Conservation (phyloP, 2,329 filamentous ascomycete genomes). For the Epicoccum nigrum region DNA sequence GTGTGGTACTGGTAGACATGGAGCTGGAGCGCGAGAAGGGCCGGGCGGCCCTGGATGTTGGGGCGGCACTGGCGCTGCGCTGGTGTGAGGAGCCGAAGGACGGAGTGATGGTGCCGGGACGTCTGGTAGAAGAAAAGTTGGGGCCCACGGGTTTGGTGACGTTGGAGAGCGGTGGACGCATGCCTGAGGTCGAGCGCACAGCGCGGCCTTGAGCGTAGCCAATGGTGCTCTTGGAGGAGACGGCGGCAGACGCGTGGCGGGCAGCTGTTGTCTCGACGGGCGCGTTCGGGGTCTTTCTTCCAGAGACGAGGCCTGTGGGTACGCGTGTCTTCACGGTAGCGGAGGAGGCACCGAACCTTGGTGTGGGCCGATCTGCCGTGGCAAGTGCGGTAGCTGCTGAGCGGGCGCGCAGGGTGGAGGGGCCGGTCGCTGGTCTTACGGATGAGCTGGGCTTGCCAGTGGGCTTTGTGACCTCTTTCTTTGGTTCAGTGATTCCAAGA, state of each 20-base stretch:
- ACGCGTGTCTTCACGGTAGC: slow-evolving; percentile 49
- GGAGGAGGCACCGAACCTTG: slow-evolving; percentile 49
- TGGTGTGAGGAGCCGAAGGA: slow-evolving; percentile 26
- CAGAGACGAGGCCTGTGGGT: slow-evolving; percentile 41
- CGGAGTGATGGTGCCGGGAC: slow-evolving; percentile 19
- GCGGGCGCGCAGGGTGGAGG: slow-evolving; percentile 61
- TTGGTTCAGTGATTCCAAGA: slow-evolving; percentile 35
- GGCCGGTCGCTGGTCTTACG: slow-evolving; percentile 40
- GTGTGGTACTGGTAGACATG: slow-evolving; percentile 38
- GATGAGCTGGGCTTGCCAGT: slow-evolving; percentile 1
- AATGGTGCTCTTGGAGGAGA: slow-evolving; percentile 78
- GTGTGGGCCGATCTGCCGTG: slow-evolving; percentile 32
- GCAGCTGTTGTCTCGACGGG: slow-evolving; percentile 56
- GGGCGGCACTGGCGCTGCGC: slow-evolving; percentile 22
- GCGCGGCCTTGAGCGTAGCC: slow-evolving; percentile 81
- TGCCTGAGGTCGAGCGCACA: slow-evolving; percentile 52
- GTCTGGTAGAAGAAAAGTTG: slow-evolving; percentile 31
- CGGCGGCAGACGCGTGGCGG: slow-evolving; percentile 66
- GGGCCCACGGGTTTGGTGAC: slow-evolving; percentile 35
- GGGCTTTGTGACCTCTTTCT: slow-evolving; percentile 37
- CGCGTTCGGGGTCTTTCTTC: slow-evolving; percentile 49
- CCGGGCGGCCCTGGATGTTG: slow-evolving; percentile 22
- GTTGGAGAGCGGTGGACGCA: slow-evolving; percentile 47
- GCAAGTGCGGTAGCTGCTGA: slow-evolving; percentile 54
- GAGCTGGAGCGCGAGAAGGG: slow-evolving; percentile 45